phyloP scores from a whole-genome alignment of 768 basidiomycete genomes.

The Phanerochaete carnosa region DNA sequence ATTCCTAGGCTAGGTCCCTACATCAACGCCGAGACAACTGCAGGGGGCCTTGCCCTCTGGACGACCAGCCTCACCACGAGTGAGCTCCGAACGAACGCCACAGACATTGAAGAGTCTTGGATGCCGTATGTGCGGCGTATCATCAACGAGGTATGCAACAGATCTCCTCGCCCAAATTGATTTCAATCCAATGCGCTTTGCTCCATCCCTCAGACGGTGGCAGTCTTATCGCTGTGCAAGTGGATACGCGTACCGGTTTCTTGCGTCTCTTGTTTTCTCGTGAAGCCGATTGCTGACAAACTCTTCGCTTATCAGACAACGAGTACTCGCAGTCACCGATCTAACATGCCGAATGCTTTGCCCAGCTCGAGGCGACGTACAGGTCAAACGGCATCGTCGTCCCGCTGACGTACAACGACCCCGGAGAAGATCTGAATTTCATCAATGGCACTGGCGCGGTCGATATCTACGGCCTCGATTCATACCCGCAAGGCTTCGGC shows the following conservation, averaged over 20 bases:
- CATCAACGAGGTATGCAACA: conserved; percentile 35
- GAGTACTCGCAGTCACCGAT: conserved; percentile 51
- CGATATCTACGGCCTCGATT: conserved; percentile 41
- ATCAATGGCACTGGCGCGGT: conserved; percentile 30
- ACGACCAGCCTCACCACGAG: conserved; percentile 65
- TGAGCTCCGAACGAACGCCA: conserved; percentile 67
- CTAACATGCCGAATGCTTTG: conserved; percentile 24
- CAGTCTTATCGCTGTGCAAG: conserved; percentile 43
- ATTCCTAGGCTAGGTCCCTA: conserved; percentile 28
- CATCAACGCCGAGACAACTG: conserved; percentile 81
- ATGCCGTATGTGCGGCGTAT: conserved; percentile 66
- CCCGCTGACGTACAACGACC: conserved; percentile 29
- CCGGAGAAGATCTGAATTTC: conserved; percentile 21
- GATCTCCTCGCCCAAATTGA: not conserved
- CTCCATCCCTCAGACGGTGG: conserved; percentile 8
- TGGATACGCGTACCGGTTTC: conserved; percentile 36
- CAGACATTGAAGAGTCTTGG: conserved; percentile 72
- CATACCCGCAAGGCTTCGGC: conserved; percentile 78
- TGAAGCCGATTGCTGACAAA: not conserved
- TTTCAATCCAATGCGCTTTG: not conserved
- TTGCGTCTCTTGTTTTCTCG: not conserved
- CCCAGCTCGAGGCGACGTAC: conserved; percentile 20
- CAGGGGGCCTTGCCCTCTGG: conserved; percentile 73
- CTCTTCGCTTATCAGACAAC: conserved; percentile 49
- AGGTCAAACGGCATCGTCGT: conserved; percentile 18